Percentiles rank a stretch among this genome's conserved stretches.
Evolutionary conservation across 805 yeast species (phyloP).

Genomic region (Schizosaccharomyces osmophilus): DNA sequence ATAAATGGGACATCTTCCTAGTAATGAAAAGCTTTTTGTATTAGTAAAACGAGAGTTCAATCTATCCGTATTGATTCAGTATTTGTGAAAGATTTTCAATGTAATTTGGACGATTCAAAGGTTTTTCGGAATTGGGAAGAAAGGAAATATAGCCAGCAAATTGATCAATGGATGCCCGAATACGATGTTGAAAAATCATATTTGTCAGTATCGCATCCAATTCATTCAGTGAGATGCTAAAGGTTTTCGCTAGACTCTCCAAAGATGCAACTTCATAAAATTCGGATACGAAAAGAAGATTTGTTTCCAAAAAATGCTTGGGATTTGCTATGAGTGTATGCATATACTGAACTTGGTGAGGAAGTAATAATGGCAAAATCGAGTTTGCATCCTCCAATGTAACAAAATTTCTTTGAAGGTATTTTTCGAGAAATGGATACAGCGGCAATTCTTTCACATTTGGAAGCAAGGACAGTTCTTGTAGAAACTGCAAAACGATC

Average conservation of each 20-base stretch:
- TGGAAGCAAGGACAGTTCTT: not conserved
- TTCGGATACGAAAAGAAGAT: not conserved
- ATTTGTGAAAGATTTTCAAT: not conserved
- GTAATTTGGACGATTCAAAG: not conserved
- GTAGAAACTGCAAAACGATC: not conserved
- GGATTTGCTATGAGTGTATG: not conserved
- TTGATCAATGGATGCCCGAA: not conserved
- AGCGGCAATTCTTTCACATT: not conserved
- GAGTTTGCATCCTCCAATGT: not conserved
- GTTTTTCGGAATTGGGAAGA: not conserved
- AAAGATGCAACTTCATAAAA: not conserved
- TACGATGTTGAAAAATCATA: not conserved
- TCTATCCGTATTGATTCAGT: not conserved
- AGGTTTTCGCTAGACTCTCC: not conserved
- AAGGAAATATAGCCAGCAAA: not conserved
- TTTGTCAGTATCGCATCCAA: not conserved
- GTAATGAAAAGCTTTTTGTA: too few species aligned
- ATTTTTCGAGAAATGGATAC: not conserved
- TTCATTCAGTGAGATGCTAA: not conserved
- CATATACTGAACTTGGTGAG: not conserved
- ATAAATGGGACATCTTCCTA: too few species aligned
- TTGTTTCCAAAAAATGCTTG: not conserved
- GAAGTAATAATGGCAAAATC: not conserved
- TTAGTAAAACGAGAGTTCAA: too few species aligned
- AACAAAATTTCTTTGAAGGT: not conserved